Conservation (phyloP, 2,329 filamentous ascomycete genomes). For the Ramularia endophylla region DNA sequence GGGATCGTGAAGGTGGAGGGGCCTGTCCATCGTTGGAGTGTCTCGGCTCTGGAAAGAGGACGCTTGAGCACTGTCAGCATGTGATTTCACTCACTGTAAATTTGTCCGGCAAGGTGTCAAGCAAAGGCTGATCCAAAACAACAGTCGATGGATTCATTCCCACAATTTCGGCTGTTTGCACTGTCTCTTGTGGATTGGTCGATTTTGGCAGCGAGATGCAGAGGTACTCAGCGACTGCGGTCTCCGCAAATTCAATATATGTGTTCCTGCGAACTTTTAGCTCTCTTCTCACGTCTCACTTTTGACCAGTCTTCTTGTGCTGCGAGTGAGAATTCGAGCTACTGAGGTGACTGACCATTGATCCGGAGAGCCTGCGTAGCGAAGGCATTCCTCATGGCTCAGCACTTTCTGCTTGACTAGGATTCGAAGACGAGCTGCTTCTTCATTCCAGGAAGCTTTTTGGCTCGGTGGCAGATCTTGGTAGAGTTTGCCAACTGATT, state of each 20-base stretch:
- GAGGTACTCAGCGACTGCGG: conserved; percentile 15
- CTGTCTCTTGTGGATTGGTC: background rate
- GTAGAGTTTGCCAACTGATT: conserved; percentile 13
- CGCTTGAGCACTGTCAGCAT: too few relatives aligned
- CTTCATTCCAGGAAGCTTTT: conserved; percentile 14
- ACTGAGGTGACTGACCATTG: conserved; percentile 8
- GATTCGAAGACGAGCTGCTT: conserved; percentile 6
- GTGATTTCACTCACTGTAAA: too few relatives aligned
- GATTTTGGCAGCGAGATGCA: background rate
- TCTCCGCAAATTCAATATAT: conserved; percentile 12
- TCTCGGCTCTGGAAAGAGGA: too few relatives aligned
- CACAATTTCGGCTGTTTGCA: too few relatives aligned
- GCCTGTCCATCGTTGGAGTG: too few relatives aligned
- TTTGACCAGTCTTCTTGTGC: too few relatives aligned
- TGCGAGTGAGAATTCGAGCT: too few relatives aligned
- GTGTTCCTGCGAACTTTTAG: too few relatives aligned
- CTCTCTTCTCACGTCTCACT: too few relatives aligned
- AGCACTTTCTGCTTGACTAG: conserved; percentile 8
- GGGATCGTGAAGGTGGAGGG: too few relatives aligned
- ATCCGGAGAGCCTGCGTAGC: conserved; percentile 11
- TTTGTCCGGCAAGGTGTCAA: conserved; percentile 14
- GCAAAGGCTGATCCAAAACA: background rate
- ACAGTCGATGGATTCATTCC: background rate
- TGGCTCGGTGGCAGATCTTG: conserved; percentile 5
- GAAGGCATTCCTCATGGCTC: conserved; percentile 6